Percentiles rank a stretch among this genome's conserved stretches.
These are phyloP conservation scores for Arctium minus DNA, from an alignment of 129 eudicot species.

Conservation along the genomic window DNA sequence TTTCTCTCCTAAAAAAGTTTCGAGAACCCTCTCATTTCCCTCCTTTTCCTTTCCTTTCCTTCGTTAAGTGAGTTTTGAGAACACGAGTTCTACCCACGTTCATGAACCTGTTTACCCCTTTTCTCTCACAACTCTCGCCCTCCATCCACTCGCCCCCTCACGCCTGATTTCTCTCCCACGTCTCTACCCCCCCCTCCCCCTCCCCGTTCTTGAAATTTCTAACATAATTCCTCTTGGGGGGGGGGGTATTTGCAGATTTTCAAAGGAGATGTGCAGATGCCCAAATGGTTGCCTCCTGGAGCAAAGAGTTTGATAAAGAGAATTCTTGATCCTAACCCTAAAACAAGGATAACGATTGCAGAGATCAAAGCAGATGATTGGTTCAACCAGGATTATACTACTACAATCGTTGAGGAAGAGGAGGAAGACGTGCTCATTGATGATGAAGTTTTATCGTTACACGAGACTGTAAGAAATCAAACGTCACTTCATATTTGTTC, in stretches of 20 bases:
- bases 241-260: slow-evolving; percentile 53
- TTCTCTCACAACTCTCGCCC: too few species aligned
- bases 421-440: slow-evolving; percentile 53
- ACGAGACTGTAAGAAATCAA: slow-evolving; percentile 41
- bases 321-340: slow-evolving; percentile 86
- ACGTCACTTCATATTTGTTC: neutral
- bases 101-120: too few species aligned
- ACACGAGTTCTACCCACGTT: too few species aligned
- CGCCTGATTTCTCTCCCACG: too few species aligned
- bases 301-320: slow-evolving; percentile 69
- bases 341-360: slow-evolving; percentile 62
- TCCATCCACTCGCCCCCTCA: too few species aligned
- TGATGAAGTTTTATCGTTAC: slow-evolving; percentile 58
- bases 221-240: slow-evolving; percentile 5
- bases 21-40: too few species aligned
- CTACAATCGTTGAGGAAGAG: slow-evolving; percentile 58
- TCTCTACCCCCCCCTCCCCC: too few species aligned
- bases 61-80: too few species aligned
- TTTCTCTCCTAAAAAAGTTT: too few species aligned
- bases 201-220: neutral
- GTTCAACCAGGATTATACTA: slow-evolving; percentile 74
- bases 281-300: slow-evolving; percentile 87
- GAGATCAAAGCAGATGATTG: slow-evolving; percentile 68
- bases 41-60: too few species aligned
- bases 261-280: slow-evolving; percentile 83